These are phyloP conservation scores for Cladosporium phlei DNA, from an alignment of 2,329 filamentous ascomycete genomes.

Conservation along the genomic window DNA sequence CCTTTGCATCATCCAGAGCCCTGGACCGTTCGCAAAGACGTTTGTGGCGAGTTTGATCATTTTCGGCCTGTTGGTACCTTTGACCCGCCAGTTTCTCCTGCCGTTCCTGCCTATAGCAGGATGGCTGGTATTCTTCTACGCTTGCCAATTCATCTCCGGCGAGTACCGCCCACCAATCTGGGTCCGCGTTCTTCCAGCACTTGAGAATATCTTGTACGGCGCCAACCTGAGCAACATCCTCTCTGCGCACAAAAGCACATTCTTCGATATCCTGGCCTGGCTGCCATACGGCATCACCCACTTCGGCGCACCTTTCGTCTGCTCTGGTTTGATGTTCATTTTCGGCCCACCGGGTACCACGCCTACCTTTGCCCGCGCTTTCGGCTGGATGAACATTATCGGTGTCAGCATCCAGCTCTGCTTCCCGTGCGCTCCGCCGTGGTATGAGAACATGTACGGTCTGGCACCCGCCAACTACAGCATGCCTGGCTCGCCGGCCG, in stretches of 20 bases:
- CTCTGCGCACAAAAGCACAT: slow-evolving; percentile 77
- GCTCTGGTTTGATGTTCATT: slow-evolving; percentile 74
- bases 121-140: slow-evolving; percentile 88
- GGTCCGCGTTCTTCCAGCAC: slow-evolving; percentile 87
- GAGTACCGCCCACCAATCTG: slow-evolving; percentile 90
- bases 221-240: slow-evolving; percentile 94
- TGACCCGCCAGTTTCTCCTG: slow-evolving; percentile 85
- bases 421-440: slow-evolving; percentile 91
- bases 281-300: slow-evolving; percentile 88
- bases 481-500: slow-evolving; percentile 83
- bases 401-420: slow-evolving; percentile 84
- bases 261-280: slow-evolving; percentile 87
- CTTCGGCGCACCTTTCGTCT: slow-evolving; percentile 78
- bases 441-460: slow-evolving; percentile 93
- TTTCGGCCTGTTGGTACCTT: slow-evolving; percentile 69
- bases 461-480: slow-evolving; percentile 87
- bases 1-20: slow-evolving; percentile 71
- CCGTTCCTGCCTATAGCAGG: slow-evolving; percentile 79
- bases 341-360: slow-evolving; percentile 82
- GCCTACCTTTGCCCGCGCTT: slow-evolving; percentile 77
- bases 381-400: slow-evolving; percentile 86
- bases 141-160: slow-evolving; percentile 82
- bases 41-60: slow-evolving; percentile 63
- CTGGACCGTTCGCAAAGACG: slow-evolving; percentile 74
- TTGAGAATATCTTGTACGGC: slow-evolving; percentile 95